phyloP scores from a whole-genome alignment of 2,329 filamentous ascomycete species.

The Mycosphaerella sp. region DNA sequence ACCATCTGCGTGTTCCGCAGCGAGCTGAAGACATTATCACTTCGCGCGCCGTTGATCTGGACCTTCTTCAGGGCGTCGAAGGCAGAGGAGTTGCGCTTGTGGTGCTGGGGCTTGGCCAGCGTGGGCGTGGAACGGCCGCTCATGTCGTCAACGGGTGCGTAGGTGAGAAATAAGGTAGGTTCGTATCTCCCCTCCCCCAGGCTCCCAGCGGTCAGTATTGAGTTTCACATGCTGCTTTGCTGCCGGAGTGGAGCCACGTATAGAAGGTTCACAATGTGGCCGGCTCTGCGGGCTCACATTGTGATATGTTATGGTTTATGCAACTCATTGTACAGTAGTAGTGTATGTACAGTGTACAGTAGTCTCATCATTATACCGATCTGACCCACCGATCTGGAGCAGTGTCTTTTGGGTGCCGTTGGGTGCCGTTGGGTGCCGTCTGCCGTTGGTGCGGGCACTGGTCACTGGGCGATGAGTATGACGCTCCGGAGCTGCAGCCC shows the following conservation, averaged over 20 bases:
- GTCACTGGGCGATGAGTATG: neutral
- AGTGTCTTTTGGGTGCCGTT: neutral
- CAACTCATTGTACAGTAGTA: no score
- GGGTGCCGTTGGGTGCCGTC: neutral
- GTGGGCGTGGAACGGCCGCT: slow-evolving; percentile 22
- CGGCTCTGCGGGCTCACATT: no score
- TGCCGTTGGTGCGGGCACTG: neutral
- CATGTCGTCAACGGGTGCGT: slow-evolving; percentile 12
- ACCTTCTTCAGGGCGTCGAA: slow-evolving; percentile 27
- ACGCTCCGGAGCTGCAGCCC: neutral
- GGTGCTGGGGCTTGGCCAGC: slow-evolving; percentile 17
- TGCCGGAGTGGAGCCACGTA: neutral
- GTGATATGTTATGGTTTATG: no score
- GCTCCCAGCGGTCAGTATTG: neutral
- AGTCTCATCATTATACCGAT: no score
- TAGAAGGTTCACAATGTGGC: no score
- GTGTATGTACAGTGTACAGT: no score
- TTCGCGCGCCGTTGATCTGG: slow-evolving; percentile 23
- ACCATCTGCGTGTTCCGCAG: slow-evolving; percentile 76
- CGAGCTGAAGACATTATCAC: slow-evolving; percentile 58
- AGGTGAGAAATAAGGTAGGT: neutral
- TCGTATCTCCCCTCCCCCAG: no score
- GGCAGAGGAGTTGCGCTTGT: slow-evolving; percentile 27
- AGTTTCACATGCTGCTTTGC: neutral
- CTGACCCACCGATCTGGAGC: no score